Evolutionary conservation across 2,329 filamentous ascomycete species (phyloP).

Genomic region (Colletotrichum euphorbiae): DNA sequence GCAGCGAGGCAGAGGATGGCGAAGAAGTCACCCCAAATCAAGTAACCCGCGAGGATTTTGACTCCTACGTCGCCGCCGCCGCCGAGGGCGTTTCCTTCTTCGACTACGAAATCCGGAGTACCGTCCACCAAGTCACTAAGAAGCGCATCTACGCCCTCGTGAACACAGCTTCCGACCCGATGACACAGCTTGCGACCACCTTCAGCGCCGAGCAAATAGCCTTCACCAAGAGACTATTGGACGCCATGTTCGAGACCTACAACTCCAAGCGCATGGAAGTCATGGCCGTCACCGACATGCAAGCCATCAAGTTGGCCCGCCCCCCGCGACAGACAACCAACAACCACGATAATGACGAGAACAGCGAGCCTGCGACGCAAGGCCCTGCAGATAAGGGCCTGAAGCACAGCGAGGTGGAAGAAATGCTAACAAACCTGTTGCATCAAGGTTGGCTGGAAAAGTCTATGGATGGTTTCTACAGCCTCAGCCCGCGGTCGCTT

Average conservation of each 20-base stretch:
- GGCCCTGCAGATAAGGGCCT: conserved; percentile 65
- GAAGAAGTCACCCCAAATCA: conserved; percentile 66
- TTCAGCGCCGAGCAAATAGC: conserved; percentile 86
- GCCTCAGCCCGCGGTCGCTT: conserved; percentile 79
- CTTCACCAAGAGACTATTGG: conserved; percentile 88
- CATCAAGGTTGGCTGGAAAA: conserved; percentile 87
- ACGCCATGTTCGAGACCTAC: conserved; percentile 90
- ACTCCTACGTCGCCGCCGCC: conserved; percentile 75
- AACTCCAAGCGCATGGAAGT: conserved; percentile 85
- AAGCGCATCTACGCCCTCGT: conserved; percentile 84
- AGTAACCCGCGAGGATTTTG: conserved; percentile 76
- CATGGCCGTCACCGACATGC: conserved; percentile 82
- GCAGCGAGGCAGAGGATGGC: conserved; percentile 57
- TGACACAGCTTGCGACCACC: conserved; percentile 88
- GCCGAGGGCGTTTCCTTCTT: conserved; percentile 81
- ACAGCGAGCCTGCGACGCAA: conserved; percentile 49
- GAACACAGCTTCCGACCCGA: conserved; percentile 85
- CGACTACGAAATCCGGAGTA: conserved; percentile 87
- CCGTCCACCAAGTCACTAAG: conserved; percentile 74
- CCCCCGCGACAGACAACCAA: conserved; percentile 55
- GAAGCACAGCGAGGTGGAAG: conserved; percentile 82
- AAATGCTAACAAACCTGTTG: conserved; percentile 75
- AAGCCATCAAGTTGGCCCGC: conserved; percentile 78
- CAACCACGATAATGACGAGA: conserved; percentile 41
- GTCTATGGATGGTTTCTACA: conserved; percentile 78